Evolutionary conservation across 1,139 yeast genomes (phyloP).

Genomic region (Debaryomycetaceae sp.): DNA sequence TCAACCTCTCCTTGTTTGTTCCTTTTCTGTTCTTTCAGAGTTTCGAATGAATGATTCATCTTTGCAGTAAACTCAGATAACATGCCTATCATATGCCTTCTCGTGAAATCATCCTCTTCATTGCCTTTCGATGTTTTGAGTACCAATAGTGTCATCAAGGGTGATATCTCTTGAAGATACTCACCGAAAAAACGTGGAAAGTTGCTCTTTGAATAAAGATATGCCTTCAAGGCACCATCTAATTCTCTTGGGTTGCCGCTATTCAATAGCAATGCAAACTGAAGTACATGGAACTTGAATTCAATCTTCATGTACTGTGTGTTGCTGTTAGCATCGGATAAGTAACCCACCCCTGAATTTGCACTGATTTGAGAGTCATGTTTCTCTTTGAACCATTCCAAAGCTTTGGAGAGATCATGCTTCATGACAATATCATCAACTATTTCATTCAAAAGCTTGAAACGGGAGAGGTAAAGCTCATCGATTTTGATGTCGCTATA

Average conservation of each 20-base stretch:
- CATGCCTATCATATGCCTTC: slow-evolving; percentile 16
- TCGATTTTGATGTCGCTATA: slow-evolving; percentile 20
- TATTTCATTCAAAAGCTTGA: slow-evolving; percentile 30
- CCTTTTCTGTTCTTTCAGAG: slow-evolving; percentile 16
- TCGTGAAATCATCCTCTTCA: slow-evolving; percentile 13
- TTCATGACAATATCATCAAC: slow-evolving; percentile 32
- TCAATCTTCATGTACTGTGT: slow-evolving; percentile 34
- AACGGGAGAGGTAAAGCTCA: slow-evolving; percentile 22
- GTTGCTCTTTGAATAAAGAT: slow-evolving; percentile 52
- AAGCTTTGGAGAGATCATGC: slow-evolving; percentile 34
- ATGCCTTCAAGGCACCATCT: slow-evolving; percentile 42
- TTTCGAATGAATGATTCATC: slow-evolving; percentile 23
- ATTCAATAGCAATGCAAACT: slow-evolving; percentile 46
- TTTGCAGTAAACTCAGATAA: slow-evolving; percentile 22
- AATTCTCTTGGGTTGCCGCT: slow-evolving; percentile 16
- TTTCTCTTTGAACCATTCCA: slow-evolving; percentile 34
- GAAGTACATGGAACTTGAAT: slow-evolving; percentile 62
- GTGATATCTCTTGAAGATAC: slow-evolving; percentile 46
- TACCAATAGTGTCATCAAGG: slow-evolving; percentile 50
- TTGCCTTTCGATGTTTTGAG: slow-evolving; percentile 18
- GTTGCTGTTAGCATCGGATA: not conserved
- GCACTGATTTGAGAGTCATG: slow-evolving; percentile 10
- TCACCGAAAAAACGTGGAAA: slow-evolving; percentile 44
- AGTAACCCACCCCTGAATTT: not conserved
- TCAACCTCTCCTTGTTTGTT: slow-evolving; percentile 20